phyloP scores from a whole-genome alignment of 768 basidiomycete genomes.

The Russula sp. region DNA sequence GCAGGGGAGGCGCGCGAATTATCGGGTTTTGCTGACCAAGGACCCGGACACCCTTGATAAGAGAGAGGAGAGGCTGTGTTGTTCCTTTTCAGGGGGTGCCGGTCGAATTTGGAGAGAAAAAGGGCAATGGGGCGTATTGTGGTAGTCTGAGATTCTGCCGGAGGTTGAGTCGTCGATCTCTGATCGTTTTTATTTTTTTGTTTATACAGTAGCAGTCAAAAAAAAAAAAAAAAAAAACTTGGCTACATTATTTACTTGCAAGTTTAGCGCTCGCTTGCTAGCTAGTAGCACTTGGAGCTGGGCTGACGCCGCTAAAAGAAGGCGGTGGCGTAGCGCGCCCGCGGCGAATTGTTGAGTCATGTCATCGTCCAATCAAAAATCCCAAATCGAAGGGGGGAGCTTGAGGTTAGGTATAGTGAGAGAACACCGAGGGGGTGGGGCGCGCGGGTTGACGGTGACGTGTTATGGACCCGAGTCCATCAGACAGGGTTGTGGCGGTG shows the following conservation, averaged over 20 bases:
- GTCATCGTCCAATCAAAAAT: too few species aligned
- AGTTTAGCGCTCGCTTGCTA: too few species aligned
- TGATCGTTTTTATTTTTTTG: constrained; percentile 1
- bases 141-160: background rate
- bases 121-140: too few species aligned
- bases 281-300: too few species aligned
- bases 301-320: background rate
- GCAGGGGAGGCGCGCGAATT: background rate
- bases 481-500: background rate
- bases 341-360: constrained; percentile 1
- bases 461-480: background rate
- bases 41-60: background rate
- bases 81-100: background rate
- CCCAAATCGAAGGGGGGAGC: too few species aligned
- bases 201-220: too few species aligned
- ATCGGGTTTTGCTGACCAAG: background rate
- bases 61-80: background rate
- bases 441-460: background rate
- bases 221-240: too few species aligned
- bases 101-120: background rate
- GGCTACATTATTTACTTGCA: too few species aligned
- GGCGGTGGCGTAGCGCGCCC: background rate
- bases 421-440: background rate
- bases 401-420: background rate
- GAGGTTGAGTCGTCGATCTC: constrained; percentile 1